Base-by-base conservation (phyloP, 495 filamentous ascomycete species). In the Neurospora sp. region DNA sequence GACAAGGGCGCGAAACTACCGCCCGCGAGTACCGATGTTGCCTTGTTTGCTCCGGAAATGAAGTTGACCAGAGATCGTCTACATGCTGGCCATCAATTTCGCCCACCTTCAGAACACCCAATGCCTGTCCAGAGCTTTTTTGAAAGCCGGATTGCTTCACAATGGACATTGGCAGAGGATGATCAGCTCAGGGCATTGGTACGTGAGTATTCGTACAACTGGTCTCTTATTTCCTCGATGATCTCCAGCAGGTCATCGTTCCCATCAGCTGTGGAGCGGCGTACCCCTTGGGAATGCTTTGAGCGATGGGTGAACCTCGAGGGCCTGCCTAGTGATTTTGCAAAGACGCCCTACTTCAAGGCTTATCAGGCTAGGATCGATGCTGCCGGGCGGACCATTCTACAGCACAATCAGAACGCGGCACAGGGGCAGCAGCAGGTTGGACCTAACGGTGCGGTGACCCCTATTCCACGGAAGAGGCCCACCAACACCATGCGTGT, bases 251-350 rank as follows among this genome's bases (percentile, higher is more conserved):
- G 88, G 68, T 96, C 93, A 4, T 75, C 87, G 39, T 96, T 91
- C 77, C 88, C 90, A 31, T 94, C 95, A 68, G 91, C 92, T 16
- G 89, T 93, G 12, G 96, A 98, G 77, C 89, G 96, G 71, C 88
- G 96, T 69, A 98, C 96, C 4, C 94, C 96, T 6, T 99, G 96
- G 96, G 96, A 99, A 82, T 99, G 96, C 78, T 99, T 98, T 77
- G 96, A 99, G 79, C 89, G 96, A 44, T 98, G 95, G 94, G 89
- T 97, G 18, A 89, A 90, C 71, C 83, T 98, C 10, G 96, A 98
- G 82, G 93, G 93, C 6, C 82, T 97, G 42, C 94, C 94, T 20
- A 88, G 88, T 45, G 96, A 99, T 71, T 96, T 98, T 92, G 89
- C 89, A 35, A 96, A 97, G 82, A 96, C 92, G 4, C 91, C 91